Conservation (phyloP, 495 filamentous ascomycete genomes). For the Bombardia bombarda region DNA sequence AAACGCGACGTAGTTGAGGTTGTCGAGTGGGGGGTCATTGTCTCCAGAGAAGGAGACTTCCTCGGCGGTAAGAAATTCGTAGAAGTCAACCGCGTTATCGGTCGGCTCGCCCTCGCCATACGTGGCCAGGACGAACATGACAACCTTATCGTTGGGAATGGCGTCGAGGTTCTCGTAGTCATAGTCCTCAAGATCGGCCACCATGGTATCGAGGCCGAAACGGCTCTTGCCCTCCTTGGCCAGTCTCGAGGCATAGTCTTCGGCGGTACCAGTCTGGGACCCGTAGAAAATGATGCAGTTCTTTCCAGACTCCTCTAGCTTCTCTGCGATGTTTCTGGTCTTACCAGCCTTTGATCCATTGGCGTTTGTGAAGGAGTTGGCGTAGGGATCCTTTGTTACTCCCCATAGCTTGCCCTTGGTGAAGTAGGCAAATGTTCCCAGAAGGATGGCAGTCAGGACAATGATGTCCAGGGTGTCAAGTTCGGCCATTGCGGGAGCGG, state of each 20-base stretch:
- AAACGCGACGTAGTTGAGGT: constrained; percentile 90
- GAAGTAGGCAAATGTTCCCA: constrained; percentile 90
- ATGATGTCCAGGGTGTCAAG: constrained; percentile 91
- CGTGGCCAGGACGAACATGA: constrained; percentile 92
- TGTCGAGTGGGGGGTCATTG: constrained; percentile 67
- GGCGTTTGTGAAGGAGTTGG: constrained; percentile 53
- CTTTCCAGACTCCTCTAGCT: constrained; percentile 91
- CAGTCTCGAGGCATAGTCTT: constrained; percentile 96
- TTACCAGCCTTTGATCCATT: constrained; percentile 78
- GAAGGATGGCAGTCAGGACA: constrained; percentile 75
- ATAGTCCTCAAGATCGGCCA: constrained; percentile 95
- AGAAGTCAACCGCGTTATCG: constrained; percentile 98
- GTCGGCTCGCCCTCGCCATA: constrained; percentile 98
- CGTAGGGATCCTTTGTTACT: constrained; percentile 79
- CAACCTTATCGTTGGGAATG: constrained; percentile 82
- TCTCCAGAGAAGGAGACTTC: constrained; percentile 74
- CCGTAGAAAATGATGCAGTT: constrained; percentile 98
- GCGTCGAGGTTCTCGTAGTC: constrained; percentile 92
- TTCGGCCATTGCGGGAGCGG: constrained; percentile 63
- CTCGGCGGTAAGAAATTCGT: constrained; percentile 85
- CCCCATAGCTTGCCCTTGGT: constrained; percentile 95
- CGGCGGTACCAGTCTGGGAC: constrained; percentile 95
- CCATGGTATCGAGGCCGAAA: constrained; percentile 97
- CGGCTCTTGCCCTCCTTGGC: constrained; percentile 96
- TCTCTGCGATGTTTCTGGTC: constrained; percentile 86